Base-by-base conservation (phyloP, 2,329 filamentous ascomycete species). In the Colletotrichum noveboracense region DNA sequence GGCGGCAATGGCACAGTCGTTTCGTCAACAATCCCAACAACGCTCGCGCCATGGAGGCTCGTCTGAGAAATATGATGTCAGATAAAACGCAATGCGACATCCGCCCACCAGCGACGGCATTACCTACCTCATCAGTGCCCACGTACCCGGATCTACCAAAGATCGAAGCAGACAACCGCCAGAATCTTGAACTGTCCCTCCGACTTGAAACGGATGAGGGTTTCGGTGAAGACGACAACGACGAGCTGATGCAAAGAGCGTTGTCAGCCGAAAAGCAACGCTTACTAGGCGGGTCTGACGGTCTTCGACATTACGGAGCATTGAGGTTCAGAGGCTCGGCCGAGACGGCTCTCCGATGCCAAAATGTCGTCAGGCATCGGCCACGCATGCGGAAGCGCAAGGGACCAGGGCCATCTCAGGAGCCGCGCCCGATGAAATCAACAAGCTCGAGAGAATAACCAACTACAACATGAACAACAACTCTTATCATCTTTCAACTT, bases 381-480 rank as follows among this genome's bases (percentile, higher is more conserved):
- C 74, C 76, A 28, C 68, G 76, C 34, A 77, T 77, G 76, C 74
- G 76, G 28, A 70, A 68, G 36, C 55, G 76, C 8, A 77, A 76
- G 32, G 66, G 66, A 16, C 55, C 36, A 14, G 70, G 66, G 18
- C 56, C 70, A 24, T 30, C 32, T 21, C 16, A 26, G 12, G 55
- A 66, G 28, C 65, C 76, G 30, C 65, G 32, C 10, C 61, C 70
- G 14, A 32, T 43, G 16, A 36, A 21, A 34, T 32, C 32, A 58
- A 16, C 38, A 26, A 43, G 48, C 18, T 64, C n/a, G 38, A 24
- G 43, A 28, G 18, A 55, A 12, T 32, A 6, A 48, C 6, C 14
- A 26, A 68, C 21, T 8, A 58, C 56, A 34, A 28, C 18, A 38
- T n/a, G 21, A 55, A 21, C 18, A n/a, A 61, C 28, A n/a, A 34